Percentiles rank a stretch among this genome's conserved stretches.
phyloP scores from a whole-genome alignment of 768 basidiomycete species.

The Glaciozyma martinii region DNA sequence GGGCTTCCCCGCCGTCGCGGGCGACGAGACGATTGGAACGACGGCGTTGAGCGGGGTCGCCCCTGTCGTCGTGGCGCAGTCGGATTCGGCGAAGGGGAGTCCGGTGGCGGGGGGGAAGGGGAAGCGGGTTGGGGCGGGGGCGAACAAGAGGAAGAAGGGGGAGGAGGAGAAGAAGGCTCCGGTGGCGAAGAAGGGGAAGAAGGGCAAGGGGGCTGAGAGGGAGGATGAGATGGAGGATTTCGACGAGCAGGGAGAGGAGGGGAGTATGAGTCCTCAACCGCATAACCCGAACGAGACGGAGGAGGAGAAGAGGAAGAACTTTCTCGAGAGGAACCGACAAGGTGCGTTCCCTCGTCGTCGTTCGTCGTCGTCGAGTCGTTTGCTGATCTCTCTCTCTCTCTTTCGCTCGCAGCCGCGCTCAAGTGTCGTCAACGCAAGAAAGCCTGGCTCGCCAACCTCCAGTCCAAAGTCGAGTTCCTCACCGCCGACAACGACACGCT shows the following conservation, averaged over 20 bases:
- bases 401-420: conserved; percentile 63
- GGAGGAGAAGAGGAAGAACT: conserved; percentile 94
- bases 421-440: conserved; percentile 99
- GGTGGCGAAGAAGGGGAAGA: conserved; percentile 3
- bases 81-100: background rate
- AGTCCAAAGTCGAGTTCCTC: conserved; percentile 86
- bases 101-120: conserved; percentile 36
- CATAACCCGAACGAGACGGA: conserved; percentile 75
- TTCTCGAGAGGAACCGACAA: conserved; percentile 93
- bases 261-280: conserved; percentile 2
- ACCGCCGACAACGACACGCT: conserved; percentile 92
- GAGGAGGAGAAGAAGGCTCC: conserved; percentile 66
- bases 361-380: conserved; percentile 13
- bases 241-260: conserved; percentile 11
- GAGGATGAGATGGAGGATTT: conserved; percentile 7
- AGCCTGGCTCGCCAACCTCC: conserved; percentile 86
- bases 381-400: conserved; percentile 1
- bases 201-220: conserved; percentile 3
- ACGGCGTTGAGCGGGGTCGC: background rate
- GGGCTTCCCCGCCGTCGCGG: background rate
- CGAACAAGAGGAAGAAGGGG: conserved; percentile 74
- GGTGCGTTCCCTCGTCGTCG: conserved; percentile 51
- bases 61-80: background rate
- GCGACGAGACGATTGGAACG: background rate
- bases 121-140: conserved; percentile 70